Conservation (phyloP, 1,139 yeast genomes). For the Lodderomyces metapsilosis region DNA sequence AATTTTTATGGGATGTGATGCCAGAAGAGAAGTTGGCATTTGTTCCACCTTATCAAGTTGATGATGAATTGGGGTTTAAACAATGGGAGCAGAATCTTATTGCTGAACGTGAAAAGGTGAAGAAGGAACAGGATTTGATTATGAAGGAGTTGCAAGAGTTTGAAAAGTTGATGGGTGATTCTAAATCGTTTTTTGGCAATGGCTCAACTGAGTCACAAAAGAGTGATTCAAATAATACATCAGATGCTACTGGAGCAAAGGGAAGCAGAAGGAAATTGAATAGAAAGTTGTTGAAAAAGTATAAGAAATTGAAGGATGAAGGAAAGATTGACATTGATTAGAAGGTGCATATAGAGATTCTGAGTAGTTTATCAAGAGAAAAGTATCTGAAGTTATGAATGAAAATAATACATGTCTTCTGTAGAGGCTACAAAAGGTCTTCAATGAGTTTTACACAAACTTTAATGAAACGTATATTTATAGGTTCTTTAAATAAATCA, state of each 20-base stretch:
- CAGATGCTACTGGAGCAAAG: conserved; percentile 5
- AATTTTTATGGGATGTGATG: conserved; percentile 39
- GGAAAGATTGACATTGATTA: conserved; percentile 17
- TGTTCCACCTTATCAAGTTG: conserved; percentile 33
- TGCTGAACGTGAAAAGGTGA: conserved; percentile 19
- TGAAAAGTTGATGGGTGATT: conserved; percentile 19
- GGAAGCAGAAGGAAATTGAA: conserved; percentile 33
- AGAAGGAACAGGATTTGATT: conserved; percentile 16
- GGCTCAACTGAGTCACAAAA: neutral
- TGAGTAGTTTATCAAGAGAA: no score
- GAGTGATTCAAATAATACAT: neutral
- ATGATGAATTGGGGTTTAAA: conserved; percentile 29
- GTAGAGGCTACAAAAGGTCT: no score
- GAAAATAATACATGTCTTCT: neutral
- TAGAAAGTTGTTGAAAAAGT: conserved; percentile 29
- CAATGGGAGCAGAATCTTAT: conserved; percentile 36
- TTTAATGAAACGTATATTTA: no score
- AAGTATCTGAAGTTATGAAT: neutral
- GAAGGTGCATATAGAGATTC: neutral
- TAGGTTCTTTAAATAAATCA: no score
- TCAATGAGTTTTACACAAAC: neutral
- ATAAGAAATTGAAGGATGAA: conserved; percentile 25
- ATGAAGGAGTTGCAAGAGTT: conserved; percentile 17
- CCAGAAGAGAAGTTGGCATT: conserved; percentile 39
- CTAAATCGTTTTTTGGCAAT: conserved; percentile 23